Evolutionary conservation across 208 protist genomes (phyloP).

Genomic region (Leishmania guyanensis): DNA sequence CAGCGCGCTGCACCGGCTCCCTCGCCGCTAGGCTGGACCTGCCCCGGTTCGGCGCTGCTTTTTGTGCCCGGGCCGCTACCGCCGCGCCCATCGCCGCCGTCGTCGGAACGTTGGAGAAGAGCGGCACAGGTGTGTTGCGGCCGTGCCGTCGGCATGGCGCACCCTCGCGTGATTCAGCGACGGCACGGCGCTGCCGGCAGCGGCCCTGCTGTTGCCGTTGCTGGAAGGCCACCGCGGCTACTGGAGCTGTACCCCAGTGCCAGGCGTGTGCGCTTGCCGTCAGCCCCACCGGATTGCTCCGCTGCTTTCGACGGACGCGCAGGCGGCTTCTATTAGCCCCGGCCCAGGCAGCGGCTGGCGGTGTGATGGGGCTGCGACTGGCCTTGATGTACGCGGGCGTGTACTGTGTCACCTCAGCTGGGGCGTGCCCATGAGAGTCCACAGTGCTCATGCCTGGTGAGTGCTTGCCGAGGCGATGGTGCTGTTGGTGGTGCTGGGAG

Average conservation of each 20-base stretch:
- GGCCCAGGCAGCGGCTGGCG: neutral
- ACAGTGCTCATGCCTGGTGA: neutral
- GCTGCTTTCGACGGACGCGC: slow-evolving; percentile 5
- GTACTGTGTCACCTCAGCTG: slow-evolving; percentile 8
- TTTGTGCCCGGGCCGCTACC: neutral
- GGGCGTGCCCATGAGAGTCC: slow-evolving; percentile 3
- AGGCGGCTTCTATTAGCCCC: neutral
- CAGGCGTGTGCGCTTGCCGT: slow-evolving; percentile 24
- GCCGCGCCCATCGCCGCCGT: slow-evolving; percentile 11
- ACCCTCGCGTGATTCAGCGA: neutral
- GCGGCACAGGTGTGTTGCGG: slow-evolving; percentile 6
- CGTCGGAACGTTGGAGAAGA: slow-evolving; percentile 9
- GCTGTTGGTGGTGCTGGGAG: neutral
- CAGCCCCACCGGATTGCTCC: slow-evolving; percentile 12
- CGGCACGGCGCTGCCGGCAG: neutral
- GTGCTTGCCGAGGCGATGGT: neutral
- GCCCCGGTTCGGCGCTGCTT: neutral
- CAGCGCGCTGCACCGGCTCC: neutral
- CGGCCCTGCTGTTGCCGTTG: slow-evolving; percentile 11
- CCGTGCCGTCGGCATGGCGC: neutral
- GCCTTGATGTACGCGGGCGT: slow-evolving; percentile 14
- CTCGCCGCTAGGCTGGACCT: neutral
- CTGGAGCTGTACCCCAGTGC: slow-evolving; percentile 19
- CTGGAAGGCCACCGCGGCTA: neutral
- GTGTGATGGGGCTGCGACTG: slow-evolving; percentile 2